These are phyloP conservation scores for Prunus mongolica DNA, from an alignment of 306 rosid species.

Conservation along the genomic window DNA sequence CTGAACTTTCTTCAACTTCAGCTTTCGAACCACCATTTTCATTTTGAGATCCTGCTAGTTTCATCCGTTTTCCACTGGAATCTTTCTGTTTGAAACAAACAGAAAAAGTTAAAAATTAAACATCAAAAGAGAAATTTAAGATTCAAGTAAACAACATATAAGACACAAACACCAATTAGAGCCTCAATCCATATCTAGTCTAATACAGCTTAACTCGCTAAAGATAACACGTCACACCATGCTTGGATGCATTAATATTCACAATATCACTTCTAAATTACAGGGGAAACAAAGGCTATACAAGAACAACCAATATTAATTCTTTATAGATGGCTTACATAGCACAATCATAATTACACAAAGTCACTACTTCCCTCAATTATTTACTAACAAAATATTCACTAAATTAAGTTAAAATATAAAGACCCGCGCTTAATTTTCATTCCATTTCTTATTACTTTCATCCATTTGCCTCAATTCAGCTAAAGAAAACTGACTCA, in stretches of 20 bases:
- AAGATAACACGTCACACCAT: not conserved
- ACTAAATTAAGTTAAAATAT: not conserved
- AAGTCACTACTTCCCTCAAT: not conserved
- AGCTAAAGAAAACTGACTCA: not conserved
- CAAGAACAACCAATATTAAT: not conserved
- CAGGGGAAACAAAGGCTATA: not conserved
- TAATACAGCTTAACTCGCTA: not conserved
- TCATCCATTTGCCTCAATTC: not conserved
- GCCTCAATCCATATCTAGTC: not conserved
- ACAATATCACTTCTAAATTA: not conserved
- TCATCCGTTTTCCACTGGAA: conserved; percentile 49
- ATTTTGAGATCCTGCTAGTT: conserved; percentile 32
- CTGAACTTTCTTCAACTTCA: conserved; percentile 51
- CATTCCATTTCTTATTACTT: not conserved
- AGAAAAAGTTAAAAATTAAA: not conserved
- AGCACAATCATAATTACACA: not conserved
- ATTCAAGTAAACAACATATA: not conserved
- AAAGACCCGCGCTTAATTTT: not conserved
- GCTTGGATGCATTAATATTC: not conserved
- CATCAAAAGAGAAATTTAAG: not conserved
- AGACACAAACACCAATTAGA: not conserved
- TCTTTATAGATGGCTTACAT: not conserved
- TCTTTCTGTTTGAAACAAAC: conserved; percentile 35
- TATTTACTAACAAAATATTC: not conserved
- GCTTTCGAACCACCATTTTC: conserved; percentile 34